Conservation (phyloP, 208 protist genomes). For the Strigomonas culicis region DNA sequence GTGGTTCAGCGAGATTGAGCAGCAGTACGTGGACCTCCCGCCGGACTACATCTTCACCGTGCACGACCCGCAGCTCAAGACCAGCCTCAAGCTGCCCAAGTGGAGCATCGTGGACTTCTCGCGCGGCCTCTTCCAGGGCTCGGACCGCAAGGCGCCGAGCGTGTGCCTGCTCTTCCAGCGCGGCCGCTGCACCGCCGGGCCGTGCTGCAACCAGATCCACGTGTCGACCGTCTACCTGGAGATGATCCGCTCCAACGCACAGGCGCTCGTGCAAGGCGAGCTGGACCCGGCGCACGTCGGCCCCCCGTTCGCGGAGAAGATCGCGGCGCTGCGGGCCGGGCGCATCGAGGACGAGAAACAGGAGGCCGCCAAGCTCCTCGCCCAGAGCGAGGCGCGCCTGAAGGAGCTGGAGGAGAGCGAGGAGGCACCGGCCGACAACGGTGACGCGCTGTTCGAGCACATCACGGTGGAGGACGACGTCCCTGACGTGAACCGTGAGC, state of each 20-base stretch:
- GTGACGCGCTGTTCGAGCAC: slow-evolving; percentile 33
- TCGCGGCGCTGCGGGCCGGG: slow-evolving; percentile 11
- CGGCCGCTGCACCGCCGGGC: slow-evolving; percentile 67
- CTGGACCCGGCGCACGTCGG: slow-evolving; percentile 8
- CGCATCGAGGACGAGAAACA: slow-evolving; percentile 24
- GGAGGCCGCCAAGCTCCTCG: slow-evolving; percentile 11
- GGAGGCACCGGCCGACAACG: slow-evolving; percentile 2
- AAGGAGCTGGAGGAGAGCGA: not conserved
- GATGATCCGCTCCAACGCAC: slow-evolving; percentile 18
- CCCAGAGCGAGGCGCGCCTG: not conserved
- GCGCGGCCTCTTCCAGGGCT: slow-evolving; percentile 80
- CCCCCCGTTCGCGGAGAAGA: not conserved
- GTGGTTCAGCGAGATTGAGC: slow-evolving; percentile 70
- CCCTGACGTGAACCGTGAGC: slow-evolving; percentile 18
- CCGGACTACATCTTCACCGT: slow-evolving; percentile 60
- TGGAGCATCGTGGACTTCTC: slow-evolving; percentile 65
- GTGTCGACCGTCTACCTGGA: slow-evolving; percentile 55
- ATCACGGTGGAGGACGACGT: slow-evolving; percentile 34
- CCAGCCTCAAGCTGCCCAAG: slow-evolving; percentile 56
- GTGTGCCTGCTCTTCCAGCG: slow-evolving; percentile 85
- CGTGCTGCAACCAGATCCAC: slow-evolving; percentile 89
- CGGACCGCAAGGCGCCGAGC: slow-evolving; percentile 63
- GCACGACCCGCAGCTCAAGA: slow-evolving; percentile 76
- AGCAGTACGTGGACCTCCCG: slow-evolving; percentile 39
- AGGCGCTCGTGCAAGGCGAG: slow-evolving; percentile 13